Base-by-base conservation (phyloP, 2,329 filamentous ascomycete species). In the Diaporthe sp. region DNA sequence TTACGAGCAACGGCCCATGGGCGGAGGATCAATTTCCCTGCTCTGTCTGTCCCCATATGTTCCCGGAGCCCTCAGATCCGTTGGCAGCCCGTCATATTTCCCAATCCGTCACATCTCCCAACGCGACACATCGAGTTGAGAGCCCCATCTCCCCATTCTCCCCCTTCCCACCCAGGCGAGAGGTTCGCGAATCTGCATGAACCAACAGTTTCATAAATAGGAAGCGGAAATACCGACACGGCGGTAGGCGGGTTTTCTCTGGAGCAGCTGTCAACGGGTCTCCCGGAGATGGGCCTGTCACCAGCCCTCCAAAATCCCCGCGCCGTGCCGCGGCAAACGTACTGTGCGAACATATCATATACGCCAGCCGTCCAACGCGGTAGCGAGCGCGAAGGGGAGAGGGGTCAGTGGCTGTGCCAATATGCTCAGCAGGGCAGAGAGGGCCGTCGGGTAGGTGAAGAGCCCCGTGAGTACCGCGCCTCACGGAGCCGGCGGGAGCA, bases 211-310 rank as follows among this genome's bases (percentile, higher is more conserved):
- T 69, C 46, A 42, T 42, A 55, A 28, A 69, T 55, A 69, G 49
- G 34, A 69, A 55, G 65, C 49, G 65, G 65, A 55, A 69, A 69
- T 55, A 69, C 65, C 65, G 65, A 69, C 65, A 69, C 49, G 49
- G 49, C 65, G 49, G 65, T 22, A 28, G 37, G 58, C 58, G 37
- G 58, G n/a, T 42, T 42, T 61, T 42, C 58, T 42, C 37, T 61
- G 22, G 58, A 61, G 58, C 22, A 42, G 34, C 65, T 42, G n/a
- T 55, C 46, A 22, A 42, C 49, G 65, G 65, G 37, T 22, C 22
- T 5, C 25, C 49, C 34, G 46, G 65, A 69, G 34, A 69, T 69
- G 65, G 65, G 37, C n/a, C 46, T 42, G 65, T 69, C 49, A 55
- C 15, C 65, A 55, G 34, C 49, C 34, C 15, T 55, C 49, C 46